Conservation (phyloP, 2,329 filamentous ascomycete species). For the Exophiala spinifera region DNA sequence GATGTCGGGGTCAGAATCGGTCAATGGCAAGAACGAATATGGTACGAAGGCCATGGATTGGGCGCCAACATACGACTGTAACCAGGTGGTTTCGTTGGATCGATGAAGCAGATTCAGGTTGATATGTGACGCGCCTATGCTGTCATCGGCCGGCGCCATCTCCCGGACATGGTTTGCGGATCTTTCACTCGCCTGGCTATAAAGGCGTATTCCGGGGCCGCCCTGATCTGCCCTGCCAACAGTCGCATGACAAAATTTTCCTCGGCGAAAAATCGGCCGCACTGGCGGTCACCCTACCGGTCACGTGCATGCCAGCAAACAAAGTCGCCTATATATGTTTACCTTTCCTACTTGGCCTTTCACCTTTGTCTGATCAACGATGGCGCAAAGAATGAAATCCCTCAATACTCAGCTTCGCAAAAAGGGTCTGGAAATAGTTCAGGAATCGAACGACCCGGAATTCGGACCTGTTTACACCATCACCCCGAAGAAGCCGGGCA, state of each 20-base stretch:
- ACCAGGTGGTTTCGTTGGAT: constrained; percentile 4
- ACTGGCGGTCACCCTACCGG: constrained; percentile 11
- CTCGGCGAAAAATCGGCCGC: constrained; percentile 14
- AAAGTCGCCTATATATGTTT: constrained; percentile 4
- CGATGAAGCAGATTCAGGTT: constrained; percentile 1
- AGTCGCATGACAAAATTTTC: constrained; percentile 9
- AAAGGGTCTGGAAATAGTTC: constrained; percentile 17
- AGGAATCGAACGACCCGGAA: constrained; percentile 13
- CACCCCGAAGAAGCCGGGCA: constrained; percentile 9
- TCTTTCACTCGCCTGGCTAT: background rate
- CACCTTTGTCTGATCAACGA: background rate
- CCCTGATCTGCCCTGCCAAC: background rate
- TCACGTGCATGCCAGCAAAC: constrained; percentile 14
- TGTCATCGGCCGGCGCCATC: background rate
- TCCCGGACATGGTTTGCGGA: background rate
- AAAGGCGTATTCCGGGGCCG: too few species aligned
- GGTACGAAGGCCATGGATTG: constrained; percentile 68
- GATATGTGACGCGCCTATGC: background rate
- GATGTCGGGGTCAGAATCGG: constrained; percentile 72
- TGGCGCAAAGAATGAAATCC: constrained; percentile 9
- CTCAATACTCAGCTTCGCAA: constrained; percentile 17
- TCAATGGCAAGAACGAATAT: constrained; percentile 68
- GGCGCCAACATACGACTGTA: constrained; percentile 61
- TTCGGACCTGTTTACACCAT: constrained; percentile 20
- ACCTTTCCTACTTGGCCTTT: background rate